Conservation (phyloP, 306 rosid species). For the Ceratonia siliqua region DNA sequence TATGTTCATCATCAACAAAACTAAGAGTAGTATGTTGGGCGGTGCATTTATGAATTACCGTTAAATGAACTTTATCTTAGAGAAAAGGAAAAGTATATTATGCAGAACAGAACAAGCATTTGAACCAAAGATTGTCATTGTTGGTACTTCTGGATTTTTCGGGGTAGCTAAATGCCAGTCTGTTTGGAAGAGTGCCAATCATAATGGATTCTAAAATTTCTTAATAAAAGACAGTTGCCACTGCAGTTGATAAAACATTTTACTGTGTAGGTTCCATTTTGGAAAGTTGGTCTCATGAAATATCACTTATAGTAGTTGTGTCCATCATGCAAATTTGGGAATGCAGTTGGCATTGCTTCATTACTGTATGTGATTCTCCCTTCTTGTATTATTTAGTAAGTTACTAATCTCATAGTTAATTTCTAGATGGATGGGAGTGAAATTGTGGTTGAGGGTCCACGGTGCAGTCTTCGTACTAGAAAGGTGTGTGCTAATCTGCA, state of each 20-base stretch:
- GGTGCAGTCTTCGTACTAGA: slow-evolving; percentile 93
- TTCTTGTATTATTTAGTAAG: slow-evolving; percentile 4
- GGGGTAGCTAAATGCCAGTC: background rate
- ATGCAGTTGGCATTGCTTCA: slow-evolving; percentile 13
- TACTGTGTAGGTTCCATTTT: background rate
- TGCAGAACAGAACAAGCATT: background rate
- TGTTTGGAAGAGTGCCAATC: background rate
- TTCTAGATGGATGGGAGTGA: slow-evolving; percentile 85
- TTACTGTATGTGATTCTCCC: background rate
- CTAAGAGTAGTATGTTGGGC: background rate
- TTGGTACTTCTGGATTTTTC: background rate
- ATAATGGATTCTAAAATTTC: background rate
- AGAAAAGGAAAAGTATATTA: slow-evolving; percentile 2
- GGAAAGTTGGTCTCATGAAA: background rate
- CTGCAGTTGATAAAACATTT: slow-evolving; percentile 12
- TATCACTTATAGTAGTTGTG: background rate
- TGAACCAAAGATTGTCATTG: background rate
- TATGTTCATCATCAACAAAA: background rate
- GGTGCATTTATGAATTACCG: background rate
- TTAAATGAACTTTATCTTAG: background rate
- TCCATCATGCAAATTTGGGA: background rate
- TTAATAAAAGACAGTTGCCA: background rate
- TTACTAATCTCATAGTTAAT: slow-evolving; percentile 27
- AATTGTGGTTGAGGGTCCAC: slow-evolving; percentile 90
- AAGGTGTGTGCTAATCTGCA: slow-evolving; percentile 49